Base-by-base conservation (phyloP, 306 rosid species). In the Sphenostylis stenocarpa region DNA sequence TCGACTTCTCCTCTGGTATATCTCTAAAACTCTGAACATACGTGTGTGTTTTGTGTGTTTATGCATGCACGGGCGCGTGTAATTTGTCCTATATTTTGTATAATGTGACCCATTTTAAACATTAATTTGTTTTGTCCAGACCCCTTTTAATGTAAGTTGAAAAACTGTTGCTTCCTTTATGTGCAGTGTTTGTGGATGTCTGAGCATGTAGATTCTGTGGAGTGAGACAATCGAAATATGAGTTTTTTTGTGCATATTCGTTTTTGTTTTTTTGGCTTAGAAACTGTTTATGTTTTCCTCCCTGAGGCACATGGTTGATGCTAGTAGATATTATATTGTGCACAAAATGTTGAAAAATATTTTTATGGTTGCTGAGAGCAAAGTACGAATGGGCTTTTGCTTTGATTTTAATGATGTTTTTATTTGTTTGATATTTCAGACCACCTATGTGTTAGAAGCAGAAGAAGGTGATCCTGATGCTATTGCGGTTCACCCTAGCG, bases 381-480 rank as follows among this genome's bases (percentile, higher is more conserved):
- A 44, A 61, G 33, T 57, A 58, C 53, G 72, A 41, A 48, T 19
- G 66, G 70, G 24, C 0, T 75, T 83, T 20, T 9, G 16, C 31
- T 64, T 64, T 82, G 44, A 45, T 67, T 58, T 5, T 79, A 12
- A 31, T 26, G 38, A 66, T 19, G 23, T 31, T 49, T 29, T 31
- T 77, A 51, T 64, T 82, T 67, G 41, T 1, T 72, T 28, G 47
- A 48, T 48, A 9, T 82, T 80, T 72, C 65, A 95, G 97, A 67
- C 87, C 49, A 89, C 88, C 13, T 84, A 81, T 78, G 96, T 86
- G 76, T 72, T 95, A n/a, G 98, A 95, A 83, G 93, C 85, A 63
- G 92, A 86, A 38, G 96, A 95, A 66, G 98, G 95, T 29, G 91
- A 95, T 74, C 93, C 89, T 38, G 87, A 86, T 60, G 83, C 96